Conservation (phyloP, 1,139 yeast genomes). For the Candida labiduridarum region DNA sequence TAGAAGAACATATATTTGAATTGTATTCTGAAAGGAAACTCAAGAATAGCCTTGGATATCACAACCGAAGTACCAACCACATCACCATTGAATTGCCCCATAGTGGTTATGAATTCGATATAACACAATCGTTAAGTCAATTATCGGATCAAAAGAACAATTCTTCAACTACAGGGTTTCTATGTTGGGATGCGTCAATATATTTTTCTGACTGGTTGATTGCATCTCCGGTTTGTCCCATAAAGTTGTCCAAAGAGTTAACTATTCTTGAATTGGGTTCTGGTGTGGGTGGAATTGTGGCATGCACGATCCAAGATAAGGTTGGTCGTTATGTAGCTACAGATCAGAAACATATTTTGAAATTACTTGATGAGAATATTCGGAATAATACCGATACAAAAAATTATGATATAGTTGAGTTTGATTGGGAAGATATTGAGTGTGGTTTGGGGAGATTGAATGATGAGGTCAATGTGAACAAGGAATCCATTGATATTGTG, state of each 20-base stretch:
- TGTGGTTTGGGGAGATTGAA: slow-evolving; percentile 29
- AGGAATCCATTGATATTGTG: slow-evolving; percentile 42
- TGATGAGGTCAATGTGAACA: slow-evolving; percentile 11
- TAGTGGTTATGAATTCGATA: slow-evolving; percentile 30
- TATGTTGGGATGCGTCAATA: slow-evolving; percentile 62
- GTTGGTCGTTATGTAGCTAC: slow-evolving; percentile 53
- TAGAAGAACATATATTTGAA: slow-evolving; percentile 51
- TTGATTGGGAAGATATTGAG: slow-evolving; percentile 65
- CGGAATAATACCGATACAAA: slow-evolving; percentile 27
- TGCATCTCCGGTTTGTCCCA: slow-evolving; percentile 10
- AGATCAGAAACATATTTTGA: slow-evolving; percentile 62
- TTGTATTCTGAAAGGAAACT: slow-evolving; percentile 42
- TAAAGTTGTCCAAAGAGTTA: slow-evolving; percentile 14
- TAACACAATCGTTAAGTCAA: slow-evolving; percentile 46
- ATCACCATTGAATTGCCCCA: slow-evolving; percentile 36
- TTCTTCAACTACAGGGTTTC: slow-evolving; percentile 72
- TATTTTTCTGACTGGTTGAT: slow-evolving; percentile 53
- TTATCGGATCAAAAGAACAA: slow-evolving; percentile 39
- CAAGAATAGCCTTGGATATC: slow-evolving; percentile 49
- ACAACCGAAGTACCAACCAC: slow-evolving; percentile 35
- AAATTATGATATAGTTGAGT: slow-evolving; percentile 48
- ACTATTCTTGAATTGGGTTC: slow-evolving; percentile 64
- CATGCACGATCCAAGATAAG: slow-evolving; percentile 43
- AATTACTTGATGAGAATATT: slow-evolving; percentile 51
- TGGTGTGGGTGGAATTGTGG: slow-evolving; percentile 63